Evolutionary conservation across 768 basidiomycete genomes (phyloP).

Genomic region (Galerina marginata): DNA sequence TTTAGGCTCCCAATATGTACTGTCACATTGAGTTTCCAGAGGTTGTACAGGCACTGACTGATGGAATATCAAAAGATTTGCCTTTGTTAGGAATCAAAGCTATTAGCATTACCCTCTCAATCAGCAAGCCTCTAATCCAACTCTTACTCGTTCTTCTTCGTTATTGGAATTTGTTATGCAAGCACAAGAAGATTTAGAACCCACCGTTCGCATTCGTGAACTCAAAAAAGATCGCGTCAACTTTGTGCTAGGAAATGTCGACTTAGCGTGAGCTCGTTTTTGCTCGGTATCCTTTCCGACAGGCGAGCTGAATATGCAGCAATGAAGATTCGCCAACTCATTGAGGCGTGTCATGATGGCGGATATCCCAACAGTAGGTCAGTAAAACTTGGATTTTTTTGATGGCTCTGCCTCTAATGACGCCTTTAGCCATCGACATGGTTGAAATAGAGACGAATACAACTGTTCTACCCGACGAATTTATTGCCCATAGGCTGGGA

Average conservation of each 20-base stretch:
- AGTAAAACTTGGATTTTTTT: conserved; percentile 33
- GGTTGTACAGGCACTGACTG: too few relatives aligned
- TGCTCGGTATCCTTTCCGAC: not conserved
- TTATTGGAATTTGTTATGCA: conserved; percentile 36
- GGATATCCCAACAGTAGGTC: conserved; percentile 94
- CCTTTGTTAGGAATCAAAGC: not conserved
- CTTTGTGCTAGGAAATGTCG: conserved; percentile 95
- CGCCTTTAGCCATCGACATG: conserved; percentile 86
- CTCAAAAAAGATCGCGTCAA: conserved; percentile 85
- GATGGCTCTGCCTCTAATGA: not conserved
- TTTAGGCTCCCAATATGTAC: too few relatives aligned
- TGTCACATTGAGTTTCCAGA: too few relatives aligned
- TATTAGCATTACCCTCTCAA: not conserved
- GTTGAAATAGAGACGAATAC: conserved; percentile 93
- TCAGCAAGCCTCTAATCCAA: not conserved
- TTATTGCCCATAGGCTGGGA: conserved; percentile 94
- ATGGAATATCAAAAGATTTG: too few relatives aligned
- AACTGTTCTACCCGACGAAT: conserved; percentile 94
- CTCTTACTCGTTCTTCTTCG: not conserved
- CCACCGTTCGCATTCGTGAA: conserved; percentile 82
- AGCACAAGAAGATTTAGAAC: conserved; percentile 55
- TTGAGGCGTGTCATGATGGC: conserved; percentile 94
- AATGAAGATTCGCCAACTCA: conserved; percentile 87
- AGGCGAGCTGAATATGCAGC: conserved; percentile 13
- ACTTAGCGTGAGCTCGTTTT: conserved; percentile 76